These are phyloP conservation scores for Penicillium crustosum DNA, from an alignment of 2,329 filamentous ascomycete species.

Conservation along the genomic window DNA sequence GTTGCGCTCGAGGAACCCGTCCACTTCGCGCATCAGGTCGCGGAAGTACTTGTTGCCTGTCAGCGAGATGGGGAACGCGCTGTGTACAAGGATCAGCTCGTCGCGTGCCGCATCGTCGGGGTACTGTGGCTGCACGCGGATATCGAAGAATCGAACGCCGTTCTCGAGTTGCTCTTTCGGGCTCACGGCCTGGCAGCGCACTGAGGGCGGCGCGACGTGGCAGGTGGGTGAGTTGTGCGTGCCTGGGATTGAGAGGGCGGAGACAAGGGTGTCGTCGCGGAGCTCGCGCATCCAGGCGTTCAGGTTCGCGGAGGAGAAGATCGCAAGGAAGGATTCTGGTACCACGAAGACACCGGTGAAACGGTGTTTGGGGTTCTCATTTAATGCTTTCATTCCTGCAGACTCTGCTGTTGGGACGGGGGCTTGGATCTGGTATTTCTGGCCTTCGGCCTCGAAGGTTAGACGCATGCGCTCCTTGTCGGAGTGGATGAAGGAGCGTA, in stretches of 20 bases:
- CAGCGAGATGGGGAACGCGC: slow-evolving; percentile 82
- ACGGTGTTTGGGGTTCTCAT: slow-evolving; percentile 52
- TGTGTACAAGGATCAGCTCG: slow-evolving; percentile 79
- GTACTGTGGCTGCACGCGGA: slow-evolving; percentile 70
- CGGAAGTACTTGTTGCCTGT: slow-evolving; percentile 77
- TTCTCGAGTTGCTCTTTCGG: slow-evolving; percentile 78
- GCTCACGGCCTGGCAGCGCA: slow-evolving; percentile 84
- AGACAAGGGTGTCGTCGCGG: slow-evolving; percentile 68
- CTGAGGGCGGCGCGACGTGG: slow-evolving; percentile 81
- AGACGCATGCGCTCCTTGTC: slow-evolving; percentile 68
- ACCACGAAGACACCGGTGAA: slow-evolving; percentile 68
- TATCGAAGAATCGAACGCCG: slow-evolving; percentile 91
- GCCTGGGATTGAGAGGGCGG: slow-evolving; percentile 83
- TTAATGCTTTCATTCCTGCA: slow-evolving; percentile 60
- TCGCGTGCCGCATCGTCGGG: slow-evolving; percentile 60
- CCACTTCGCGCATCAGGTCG: slow-evolving; percentile 68
- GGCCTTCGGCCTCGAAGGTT: slow-evolving; percentile 64
- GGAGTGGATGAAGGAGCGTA: slow-evolving; percentile 59
- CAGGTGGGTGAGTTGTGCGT: slow-evolving; percentile 93
- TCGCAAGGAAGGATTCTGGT: slow-evolving; percentile 53
- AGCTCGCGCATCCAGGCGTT: slow-evolving; percentile 79
- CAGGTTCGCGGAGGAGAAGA: slow-evolving; percentile 71
- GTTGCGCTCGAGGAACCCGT: slow-evolving; percentile 73
- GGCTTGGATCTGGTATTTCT: slow-evolving; percentile 70
- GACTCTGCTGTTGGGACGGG: slow-evolving; percentile 63